Base-by-base conservation (phyloP, 441 rosid genomes). In the Populus trichocarpa region DNA sequence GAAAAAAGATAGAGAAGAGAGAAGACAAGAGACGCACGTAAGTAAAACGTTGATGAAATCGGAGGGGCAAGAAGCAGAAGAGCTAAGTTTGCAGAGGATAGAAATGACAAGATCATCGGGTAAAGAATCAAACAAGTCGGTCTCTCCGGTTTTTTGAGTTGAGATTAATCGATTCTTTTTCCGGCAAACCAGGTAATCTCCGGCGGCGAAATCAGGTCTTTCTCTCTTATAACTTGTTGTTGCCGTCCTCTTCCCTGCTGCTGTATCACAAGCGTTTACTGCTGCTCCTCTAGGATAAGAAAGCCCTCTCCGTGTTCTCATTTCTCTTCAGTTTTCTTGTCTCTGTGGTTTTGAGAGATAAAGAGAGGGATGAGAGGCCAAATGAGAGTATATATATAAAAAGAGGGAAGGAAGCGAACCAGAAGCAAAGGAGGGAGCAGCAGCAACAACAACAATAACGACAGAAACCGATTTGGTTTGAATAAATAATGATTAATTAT, bases 91-190 rank as follows among this genome's bases (percentile, higher is more conserved):
- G 72, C 89, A 81, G 26, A 95, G 90, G 68, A 93, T 90, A 66
- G 78, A 86, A 33, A 88, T 72, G 75, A 95, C 91, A 79, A 95
- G 89, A 86, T 95, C 99, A 65, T 95, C 98, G 0, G 99, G 97
- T 18, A 95, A 83, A 25, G 82, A 71, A 75, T 93, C 97, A 18
- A 95, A 87, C 50, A 87, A 79, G 80, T 93, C 93, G 11, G 67
- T 61, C n/a, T 82, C 79, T 7, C 76, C 72, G 33, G 80, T 14
- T 3, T 50, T 70, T 8, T 42, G 83, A 73, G 81, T 84, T 64
- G 78, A 84, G 5, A 81, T 85, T 88, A 69, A 6, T 69, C 71
- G 35, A 9, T 35, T 36, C 32, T 32, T 69, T 85, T 91, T 88
- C 76, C 84, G 82, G 81, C 53, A 20, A 70, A 9, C 36, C 74